Evolutionary conservation across 2,329 filamentous ascomycete genomes (phyloP), one percentile per base, ranked within the genome.

Genomic region (Aureobasidium sp.): DNA sequence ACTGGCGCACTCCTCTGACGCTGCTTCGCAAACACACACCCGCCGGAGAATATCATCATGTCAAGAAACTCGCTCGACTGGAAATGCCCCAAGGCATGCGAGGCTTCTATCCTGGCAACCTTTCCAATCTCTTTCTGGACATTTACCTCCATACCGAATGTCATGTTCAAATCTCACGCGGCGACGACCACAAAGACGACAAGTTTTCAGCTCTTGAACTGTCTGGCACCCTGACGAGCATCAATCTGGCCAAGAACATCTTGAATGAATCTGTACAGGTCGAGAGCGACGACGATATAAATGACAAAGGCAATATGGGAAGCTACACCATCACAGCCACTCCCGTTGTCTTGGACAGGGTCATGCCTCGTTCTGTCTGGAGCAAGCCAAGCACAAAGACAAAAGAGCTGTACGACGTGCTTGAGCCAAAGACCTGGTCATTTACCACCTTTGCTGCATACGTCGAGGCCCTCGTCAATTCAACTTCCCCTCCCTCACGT

Each of bases 41-140:
- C 1, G n/a, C n/a, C 13, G 55, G 48, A 14, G 21, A 25, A 14
- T 11, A 48, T 6, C n/a, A 60, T 14, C 49, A 59, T 60, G 61
- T 42, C 14, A 63, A 63, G 30, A 41, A 60, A 1, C 47, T 63
- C 4, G 55, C 59, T 7, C 47, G 41, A 27, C 27, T 63, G 16
- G 41, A 39, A 10, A 54, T 63, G 54, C 61, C 61, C 1, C 16
- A 63, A 6, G 61, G 61, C 27, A 63, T 59, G 48, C 45, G 41
- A 39, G 61, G 61, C 30, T 54, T 47, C 49, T 63, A 54, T 27
- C n/a, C 21, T 7, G 61, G 55, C 32, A 49, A 63, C 27, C 30
- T 63, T 0, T 29, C 16, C 16, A n/a, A 54, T 1, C 42, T 63
- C 32, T 51, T 63, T n/a, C 47, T 60, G 16, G 55, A 63, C 3